These are phyloP conservation scores for Colletotrichum spaethianum DNA, from an alignment of 2,329 filamentous ascomycete genomes.

Conservation along the genomic window DNA sequence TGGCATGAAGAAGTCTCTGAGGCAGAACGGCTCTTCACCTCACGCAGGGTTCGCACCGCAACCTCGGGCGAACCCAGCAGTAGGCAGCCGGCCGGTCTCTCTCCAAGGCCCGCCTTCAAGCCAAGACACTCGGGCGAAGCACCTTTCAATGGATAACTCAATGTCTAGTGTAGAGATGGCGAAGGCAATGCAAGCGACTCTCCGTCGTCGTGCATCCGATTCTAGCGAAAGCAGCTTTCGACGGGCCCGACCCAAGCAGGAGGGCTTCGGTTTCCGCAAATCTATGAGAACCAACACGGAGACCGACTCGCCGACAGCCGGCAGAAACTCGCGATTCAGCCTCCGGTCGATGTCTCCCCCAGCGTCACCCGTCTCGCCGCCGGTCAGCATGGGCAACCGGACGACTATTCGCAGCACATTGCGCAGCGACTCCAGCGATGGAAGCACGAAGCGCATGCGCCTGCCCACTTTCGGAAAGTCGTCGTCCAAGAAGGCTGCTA, in stretches of 20 bases:
- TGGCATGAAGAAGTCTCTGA: constrained; percentile 50
- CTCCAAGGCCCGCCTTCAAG: constrained; percentile 16
- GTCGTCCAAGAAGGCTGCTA: constrained; percentile 49
- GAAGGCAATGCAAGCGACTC: constrained; percentile 47
- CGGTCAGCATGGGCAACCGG: constrained; percentile 56
- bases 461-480: constrained; percentile 60
- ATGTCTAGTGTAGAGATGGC: constrained; percentile 42
- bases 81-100: constrained; percentile 22
- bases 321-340: constrained; percentile 67
- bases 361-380: constrained; percentile 62
- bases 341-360: constrained; percentile 80
- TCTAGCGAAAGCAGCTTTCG: constrained; percentile 88
- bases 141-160: constrained; percentile 27
- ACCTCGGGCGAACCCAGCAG: not conserved
- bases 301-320: constrained; percentile 55
- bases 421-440: constrained; percentile 57
- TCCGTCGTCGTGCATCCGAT: constrained; percentile 71
- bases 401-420: constrained; percentile 59
- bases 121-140: constrained; percentile 14
- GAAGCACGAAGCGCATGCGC: constrained; percentile 54
- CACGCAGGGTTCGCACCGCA: not conserved
- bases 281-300: constrained; percentile 75
- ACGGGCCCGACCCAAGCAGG: constrained; percentile 66
- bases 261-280: constrained; percentile 75
- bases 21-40: constrained; percentile 33